phyloP scores from a whole-genome alignment of 345 rosid genomes.

The Odontarrhena argentea region DNA sequence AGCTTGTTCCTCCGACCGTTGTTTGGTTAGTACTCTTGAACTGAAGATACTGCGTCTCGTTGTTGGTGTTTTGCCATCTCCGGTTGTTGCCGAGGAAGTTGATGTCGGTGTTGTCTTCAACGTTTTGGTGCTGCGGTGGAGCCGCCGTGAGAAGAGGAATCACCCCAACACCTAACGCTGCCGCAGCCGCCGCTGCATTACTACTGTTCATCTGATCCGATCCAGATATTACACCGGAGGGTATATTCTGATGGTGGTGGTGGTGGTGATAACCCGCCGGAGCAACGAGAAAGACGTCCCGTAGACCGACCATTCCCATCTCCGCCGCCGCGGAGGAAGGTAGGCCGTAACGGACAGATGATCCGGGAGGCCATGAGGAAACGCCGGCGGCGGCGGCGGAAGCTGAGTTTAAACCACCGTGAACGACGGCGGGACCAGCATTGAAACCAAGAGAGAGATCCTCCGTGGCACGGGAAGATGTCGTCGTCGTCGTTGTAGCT shows the following conservation, averaged over 20 bases:
- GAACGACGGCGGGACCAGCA: constrained; percentile 62
- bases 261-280: constrained; percentile 67
- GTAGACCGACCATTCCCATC: constrained; percentile 81
- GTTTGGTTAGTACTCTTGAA: constrained; percentile 43
- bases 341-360: constrained; percentile 58
- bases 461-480: constrained; percentile 68
- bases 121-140: constrained; percentile 46
- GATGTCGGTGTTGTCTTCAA: constrained; percentile 53
- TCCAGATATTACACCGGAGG: constrained; percentile 41
- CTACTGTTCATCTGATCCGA: constrained; percentile 42
- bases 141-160: constrained; percentile 70
- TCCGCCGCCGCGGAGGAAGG: constrained; percentile 51
- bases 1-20: constrained; percentile 33
- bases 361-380: constrained; percentile 56
- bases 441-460: constrained; percentile 97
- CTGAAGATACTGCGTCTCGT: constrained; percentile 42
- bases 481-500: constrained; percentile 55
- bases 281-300: constrained; percentile 78
- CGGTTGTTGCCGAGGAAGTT: constrained; percentile 45
- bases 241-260: constrained; percentile 38
- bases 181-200: constrained; percentile 58
- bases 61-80: constrained; percentile 74
- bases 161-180: constrained; percentile 77
- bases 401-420: constrained; percentile 42
- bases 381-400: constrained; percentile 43